Conservation (phyloP, 2,329 filamentous ascomycete species). For the Verticillium tricorpus region DNA sequence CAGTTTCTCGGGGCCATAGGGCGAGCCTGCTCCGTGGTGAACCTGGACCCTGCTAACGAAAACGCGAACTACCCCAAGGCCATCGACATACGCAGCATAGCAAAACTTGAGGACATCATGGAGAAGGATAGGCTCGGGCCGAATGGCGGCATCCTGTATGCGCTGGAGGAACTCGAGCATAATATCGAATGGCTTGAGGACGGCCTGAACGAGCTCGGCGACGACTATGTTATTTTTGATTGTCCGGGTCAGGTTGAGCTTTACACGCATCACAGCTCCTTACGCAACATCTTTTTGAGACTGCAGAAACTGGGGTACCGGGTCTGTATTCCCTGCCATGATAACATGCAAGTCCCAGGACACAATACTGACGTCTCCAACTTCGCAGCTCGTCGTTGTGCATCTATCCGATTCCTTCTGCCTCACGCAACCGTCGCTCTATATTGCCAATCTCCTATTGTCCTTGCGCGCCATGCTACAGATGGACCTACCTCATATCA, state of each 20-base stretch:
- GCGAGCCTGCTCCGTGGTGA: constrained; percentile 89
- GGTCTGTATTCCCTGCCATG: constrained; percentile 48
- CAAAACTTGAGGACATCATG: constrained; percentile 95
- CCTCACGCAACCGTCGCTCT: constrained; percentile 87
- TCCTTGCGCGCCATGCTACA: constrained; percentile 96
- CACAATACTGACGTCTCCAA: neutral
- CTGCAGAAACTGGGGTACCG: constrained; percentile 89
- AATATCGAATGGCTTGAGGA: constrained; percentile 91
- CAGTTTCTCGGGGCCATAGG: constrained; percentile 97
- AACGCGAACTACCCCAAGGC: constrained; percentile 83
- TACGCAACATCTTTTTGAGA: constrained; percentile 87
- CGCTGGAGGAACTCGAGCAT: constrained; percentile 88
- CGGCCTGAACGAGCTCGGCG: constrained; percentile 71
- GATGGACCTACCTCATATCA: constrained; percentile 93
- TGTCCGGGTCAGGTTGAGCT: constrained; percentile 96
- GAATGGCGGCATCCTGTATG: constrained; percentile 89
- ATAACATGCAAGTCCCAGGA: neutral
- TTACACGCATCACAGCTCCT: constrained; percentile 88
- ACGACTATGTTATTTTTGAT: constrained; percentile 93
- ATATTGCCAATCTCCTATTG: constrained; percentile 89
- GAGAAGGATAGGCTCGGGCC: constrained; percentile 82
- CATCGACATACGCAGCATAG: constrained; percentile 82
- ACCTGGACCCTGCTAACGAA: constrained; percentile 96
- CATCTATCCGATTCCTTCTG: constrained; percentile 94
- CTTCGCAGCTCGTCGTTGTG: constrained; percentile 74